Conservation (phyloP, 2,329 filamentous ascomycete species). For the Hirsutella minnesotensis region DNA sequence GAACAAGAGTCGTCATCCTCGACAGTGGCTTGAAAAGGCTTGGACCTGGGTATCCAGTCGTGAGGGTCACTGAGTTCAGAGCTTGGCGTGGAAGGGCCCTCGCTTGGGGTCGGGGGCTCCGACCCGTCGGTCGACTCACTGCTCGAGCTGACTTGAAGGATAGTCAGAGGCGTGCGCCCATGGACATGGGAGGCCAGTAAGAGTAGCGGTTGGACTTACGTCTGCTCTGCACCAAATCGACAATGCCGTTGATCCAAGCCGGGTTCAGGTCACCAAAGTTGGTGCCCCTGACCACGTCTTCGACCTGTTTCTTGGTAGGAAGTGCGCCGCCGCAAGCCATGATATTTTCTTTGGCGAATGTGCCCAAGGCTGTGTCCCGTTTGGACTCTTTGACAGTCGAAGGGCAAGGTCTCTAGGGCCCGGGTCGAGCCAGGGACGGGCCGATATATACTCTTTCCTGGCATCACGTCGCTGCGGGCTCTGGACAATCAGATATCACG, state of each 20-base stretch:
- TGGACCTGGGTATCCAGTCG: slow-evolving; percentile 2
- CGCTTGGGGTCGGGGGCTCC: not conserved
- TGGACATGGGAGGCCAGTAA: not conserved
- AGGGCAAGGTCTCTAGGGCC: too few species aligned
- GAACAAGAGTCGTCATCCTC: slow-evolving; percentile 7
- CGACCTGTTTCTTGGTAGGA: slow-evolving; percentile 6
- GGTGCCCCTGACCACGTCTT: slow-evolving; percentile 7
- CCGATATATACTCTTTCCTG: too few species aligned
- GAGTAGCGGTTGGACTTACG: not conserved
- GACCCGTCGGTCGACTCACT: not conserved
- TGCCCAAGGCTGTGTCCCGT: not conserved
- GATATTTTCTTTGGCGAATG: not conserved
- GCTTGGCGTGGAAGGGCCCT: not conserved
- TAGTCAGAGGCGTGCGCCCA: not conserved
- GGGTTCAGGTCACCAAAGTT: slow-evolving; percentile 6
- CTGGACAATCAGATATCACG: too few species aligned
- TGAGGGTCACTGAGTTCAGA: slow-evolving; percentile 1
- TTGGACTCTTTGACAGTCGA: not conserved
- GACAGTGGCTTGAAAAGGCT: slow-evolving; percentile 10
- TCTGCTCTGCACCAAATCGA: slow-evolving; percentile 3
- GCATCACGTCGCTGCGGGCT: too few species aligned
- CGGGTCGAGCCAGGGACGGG: too few species aligned
- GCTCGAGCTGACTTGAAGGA: not conserved
- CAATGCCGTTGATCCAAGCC: slow-evolving; percentile 6
- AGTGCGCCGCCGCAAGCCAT: not conserved